Evolutionary conservation across 352 stramenopile genomes (phyloP).

Genomic region (Pythium scleroteichum): DNA sequence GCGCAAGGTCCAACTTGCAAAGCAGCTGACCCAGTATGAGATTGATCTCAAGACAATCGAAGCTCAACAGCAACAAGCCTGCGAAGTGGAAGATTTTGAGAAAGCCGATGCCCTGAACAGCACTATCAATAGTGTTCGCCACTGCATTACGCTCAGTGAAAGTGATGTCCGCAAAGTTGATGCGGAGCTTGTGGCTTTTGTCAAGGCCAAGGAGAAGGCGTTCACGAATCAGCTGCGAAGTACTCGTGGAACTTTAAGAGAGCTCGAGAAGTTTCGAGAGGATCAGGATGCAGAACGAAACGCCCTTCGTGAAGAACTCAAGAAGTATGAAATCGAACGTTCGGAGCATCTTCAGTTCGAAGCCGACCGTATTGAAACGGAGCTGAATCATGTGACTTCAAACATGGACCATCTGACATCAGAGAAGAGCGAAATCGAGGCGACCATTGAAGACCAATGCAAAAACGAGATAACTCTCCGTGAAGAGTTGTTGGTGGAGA

Average conservation of each 20-base stretch:
- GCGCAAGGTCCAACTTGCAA: conserved; percentile 58
- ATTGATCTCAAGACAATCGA: conserved; percentile 80
- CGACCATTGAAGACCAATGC: conserved; percentile 77
- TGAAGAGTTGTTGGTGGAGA: conserved; percentile 55
- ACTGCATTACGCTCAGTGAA: conserved; percentile 79
- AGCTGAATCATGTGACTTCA: conserved; percentile 76
- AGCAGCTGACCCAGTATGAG: conserved; percentile 78
- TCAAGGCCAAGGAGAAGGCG: conserved; percentile 78
- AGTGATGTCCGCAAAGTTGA: conserved; percentile 81
- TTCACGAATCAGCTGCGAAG: conserved; percentile 79
- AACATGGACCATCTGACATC: conserved; percentile 67
- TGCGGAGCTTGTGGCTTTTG: conserved; percentile 62
- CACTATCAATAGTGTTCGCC: conserved; percentile 78
- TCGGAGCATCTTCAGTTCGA: conserved; percentile 82
- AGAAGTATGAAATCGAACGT: conserved; percentile 64
- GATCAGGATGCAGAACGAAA: conserved; percentile 62
- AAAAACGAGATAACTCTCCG: conserved; percentile 59
- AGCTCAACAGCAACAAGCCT: conserved; percentile 76
- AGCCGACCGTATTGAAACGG: conserved; percentile 66
- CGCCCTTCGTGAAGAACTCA: conserved; percentile 51
- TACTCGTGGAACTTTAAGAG: conserved; percentile 66
- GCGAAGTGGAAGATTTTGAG: conserved; percentile 85
- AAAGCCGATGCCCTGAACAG: conserved; percentile 79
- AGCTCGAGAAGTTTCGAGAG: conserved; percentile 76
- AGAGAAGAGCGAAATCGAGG: conserved; percentile 78